These are phyloP conservation scores for Blastocystis sp. DNA, from an alignment of 352 stramenopile genomes.

Conservation along the genomic window DNA sequence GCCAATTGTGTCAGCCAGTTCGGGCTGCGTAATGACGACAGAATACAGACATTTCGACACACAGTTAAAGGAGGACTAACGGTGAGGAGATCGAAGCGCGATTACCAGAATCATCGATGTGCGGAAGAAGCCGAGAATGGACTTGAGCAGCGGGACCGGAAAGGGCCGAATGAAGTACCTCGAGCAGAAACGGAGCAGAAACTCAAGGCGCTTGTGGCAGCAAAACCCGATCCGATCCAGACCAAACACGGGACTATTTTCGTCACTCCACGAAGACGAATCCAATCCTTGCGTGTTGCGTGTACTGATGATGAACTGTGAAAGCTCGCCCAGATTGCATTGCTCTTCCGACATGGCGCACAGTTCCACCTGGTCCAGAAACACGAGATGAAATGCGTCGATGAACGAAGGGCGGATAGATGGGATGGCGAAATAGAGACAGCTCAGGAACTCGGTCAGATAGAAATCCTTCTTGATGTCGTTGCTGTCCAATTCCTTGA, in stretches of 20 bases:
- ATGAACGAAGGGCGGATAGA: neutral
- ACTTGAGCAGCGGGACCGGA: neutral
- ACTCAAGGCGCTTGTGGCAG: constrained; percentile 30
- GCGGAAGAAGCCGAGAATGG: constrained; percentile 51
- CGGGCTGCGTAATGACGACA: constrained; percentile 48
- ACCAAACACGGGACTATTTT: neutral
- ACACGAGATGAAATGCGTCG: constrained; percentile 25
- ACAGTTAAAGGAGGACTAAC: constrained; percentile 47
- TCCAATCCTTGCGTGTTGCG: neutral
- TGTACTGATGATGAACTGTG: constrained; percentile 33
- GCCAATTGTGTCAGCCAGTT: constrained; percentile 13
- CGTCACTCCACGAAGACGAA: neutral
- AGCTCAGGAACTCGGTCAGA: constrained; percentile 51
- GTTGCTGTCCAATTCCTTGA: constrained; percentile 18
- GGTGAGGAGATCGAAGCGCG: neutral
- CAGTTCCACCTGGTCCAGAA: constrained; percentile 46
- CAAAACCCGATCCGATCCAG: neutral
- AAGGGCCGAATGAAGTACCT: constrained; percentile 60
- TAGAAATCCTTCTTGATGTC: constrained; percentile 51
- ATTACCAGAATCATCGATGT: constrained; percentile 52
- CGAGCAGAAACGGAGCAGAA: constrained; percentile 36
- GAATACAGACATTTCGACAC: constrained; percentile 55
- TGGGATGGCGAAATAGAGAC: constrained; percentile 39
- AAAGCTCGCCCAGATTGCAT: constrained; percentile 50
- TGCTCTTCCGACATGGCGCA: neutral